These are phyloP conservation scores for Heterococcus sp. DNA, from an alignment of 108 stramenopile genomes.

Conservation along the genomic window DNA sequence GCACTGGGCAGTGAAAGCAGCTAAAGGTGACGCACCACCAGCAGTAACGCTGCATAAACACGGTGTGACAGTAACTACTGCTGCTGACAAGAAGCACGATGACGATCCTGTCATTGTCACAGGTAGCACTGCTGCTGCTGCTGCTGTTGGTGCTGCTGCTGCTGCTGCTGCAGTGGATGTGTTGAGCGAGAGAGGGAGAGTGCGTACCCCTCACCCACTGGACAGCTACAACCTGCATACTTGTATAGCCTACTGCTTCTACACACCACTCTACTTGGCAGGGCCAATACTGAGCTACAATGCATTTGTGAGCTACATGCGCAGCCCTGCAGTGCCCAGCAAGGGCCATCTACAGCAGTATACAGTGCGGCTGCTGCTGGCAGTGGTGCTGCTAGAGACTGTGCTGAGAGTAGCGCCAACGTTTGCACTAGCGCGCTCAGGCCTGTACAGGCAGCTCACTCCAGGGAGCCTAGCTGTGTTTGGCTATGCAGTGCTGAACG, in stretches of 20 bases:
- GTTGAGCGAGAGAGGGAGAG: conserved; percentile 4
- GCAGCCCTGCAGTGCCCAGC: not conserved
- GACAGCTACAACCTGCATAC: conserved; percentile 41
- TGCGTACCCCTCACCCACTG: conserved; percentile 14
- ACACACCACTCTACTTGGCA: conserved; percentile 60
- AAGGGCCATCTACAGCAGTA: conserved; percentile 26
- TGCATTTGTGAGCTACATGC: conserved; percentile 32
- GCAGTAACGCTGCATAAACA: not conserved
- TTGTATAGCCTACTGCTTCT: conserved; percentile 49
- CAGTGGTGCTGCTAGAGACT: conserved; percentile 33
- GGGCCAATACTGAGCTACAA: conserved; percentile 63
- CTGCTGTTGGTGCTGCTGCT: not conserved
- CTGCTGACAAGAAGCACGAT: not conserved
- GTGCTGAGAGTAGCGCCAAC: conserved; percentile 10
- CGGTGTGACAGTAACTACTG: not conserved
- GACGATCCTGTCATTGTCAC: not conserved
- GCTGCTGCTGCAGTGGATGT: not conserved
- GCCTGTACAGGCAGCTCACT: not conserved
- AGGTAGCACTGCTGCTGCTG: not conserved
- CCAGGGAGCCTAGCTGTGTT: conserved; percentile 26
- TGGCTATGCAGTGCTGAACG: conserved; percentile 43
- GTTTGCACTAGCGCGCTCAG: conserved; percentile 27
- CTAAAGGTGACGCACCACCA: not conserved
- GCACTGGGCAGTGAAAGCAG: conserved; percentile 36
- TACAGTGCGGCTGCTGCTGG: conserved; percentile 24